phyloP scores from a whole-genome alignment of 2,329 filamentous ascomycete genomes.

The Hypomyces rosellus region DNA sequence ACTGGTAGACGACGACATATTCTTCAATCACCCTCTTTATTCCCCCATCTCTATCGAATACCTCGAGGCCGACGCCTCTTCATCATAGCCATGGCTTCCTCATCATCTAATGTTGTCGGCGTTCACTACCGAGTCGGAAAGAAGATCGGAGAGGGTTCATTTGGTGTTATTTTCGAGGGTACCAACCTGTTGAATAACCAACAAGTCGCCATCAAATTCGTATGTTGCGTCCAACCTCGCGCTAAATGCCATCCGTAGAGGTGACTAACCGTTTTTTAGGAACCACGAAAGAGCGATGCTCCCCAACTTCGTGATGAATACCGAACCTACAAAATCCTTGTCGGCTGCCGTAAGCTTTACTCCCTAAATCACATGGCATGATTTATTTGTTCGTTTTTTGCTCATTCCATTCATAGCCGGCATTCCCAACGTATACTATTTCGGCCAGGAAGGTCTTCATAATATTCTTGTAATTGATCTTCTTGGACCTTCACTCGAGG shows the following conservation, averaged over 20 bases:
- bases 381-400: constrained; percentile 9
- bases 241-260: neutral
- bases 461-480: constrained; percentile 98
- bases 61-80: constrained; percentile 8
- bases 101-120: constrained; percentile 93
- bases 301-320: constrained; percentile 98
- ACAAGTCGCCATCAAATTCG: constrained; percentile 99
- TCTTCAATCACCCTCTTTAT: constrained; percentile 7
- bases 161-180: constrained; percentile 97
- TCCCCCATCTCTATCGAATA: constrained; percentile 4
- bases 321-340: constrained; percentile 97
- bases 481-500: constrained; percentile 87
- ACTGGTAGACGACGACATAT: constrained; percentile 8
- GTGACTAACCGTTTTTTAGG: constrained; percentile 43
- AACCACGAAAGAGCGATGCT: constrained; percentile 97
- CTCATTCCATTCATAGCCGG: constrained; percentile 56
- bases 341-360: constrained; percentile 81
- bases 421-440: constrained; percentile 99
- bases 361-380: constrained; percentile 23
- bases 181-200: constrained; percentile 98
- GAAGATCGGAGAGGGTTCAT: constrained; percentile 98
- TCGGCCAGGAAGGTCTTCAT: constrained; percentile 95
- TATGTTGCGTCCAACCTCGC: constrained; percentile 41
- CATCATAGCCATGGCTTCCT: constrained; percentile 63
- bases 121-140: constrained; percentile 98